Evolutionary conservation across 768 basidiomycete species (phyloP).

Genomic region (Leucogyrophana mollusca): DNA sequence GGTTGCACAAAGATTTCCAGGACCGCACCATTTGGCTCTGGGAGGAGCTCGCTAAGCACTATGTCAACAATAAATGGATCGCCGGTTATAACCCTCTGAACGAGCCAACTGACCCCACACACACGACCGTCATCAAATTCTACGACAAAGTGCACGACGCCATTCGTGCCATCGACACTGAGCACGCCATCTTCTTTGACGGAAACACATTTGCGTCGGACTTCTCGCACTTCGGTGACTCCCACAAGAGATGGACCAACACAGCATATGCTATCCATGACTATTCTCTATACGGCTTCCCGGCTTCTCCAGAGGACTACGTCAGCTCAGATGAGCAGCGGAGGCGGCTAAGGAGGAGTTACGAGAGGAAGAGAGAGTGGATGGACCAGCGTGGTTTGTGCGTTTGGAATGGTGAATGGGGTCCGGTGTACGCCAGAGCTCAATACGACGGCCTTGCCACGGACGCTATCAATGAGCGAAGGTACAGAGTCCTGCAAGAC

Average conservation of each 20-base stretch:
- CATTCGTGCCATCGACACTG: slow-evolving; percentile 66
- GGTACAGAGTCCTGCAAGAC: slow-evolving; percentile 68
- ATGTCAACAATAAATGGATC: slow-evolving; percentile 77
- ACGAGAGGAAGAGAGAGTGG: slow-evolving; percentile 75
- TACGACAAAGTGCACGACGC: slow-evolving; percentile 68
- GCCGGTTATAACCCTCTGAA: slow-evolving; percentile 87
- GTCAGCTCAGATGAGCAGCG: slow-evolving; percentile 51
- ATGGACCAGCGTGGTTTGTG: slow-evolving; percentile 66
- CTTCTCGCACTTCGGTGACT: slow-evolving; percentile 70
- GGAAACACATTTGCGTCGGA: slow-evolving; percentile 83
- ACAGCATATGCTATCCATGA: slow-evolving; percentile 73
- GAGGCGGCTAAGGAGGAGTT: slow-evolving; percentile 50
- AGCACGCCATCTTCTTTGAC: slow-evolving; percentile 79
- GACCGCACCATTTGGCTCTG: slow-evolving; percentile 78
- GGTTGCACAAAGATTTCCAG: slow-evolving; percentile 84
- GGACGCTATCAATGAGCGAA: slow-evolving; percentile 61
- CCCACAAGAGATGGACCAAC: slow-evolving; percentile 63
- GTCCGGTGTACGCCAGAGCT: slow-evolving; percentile 73
- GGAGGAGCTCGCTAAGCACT: slow-evolving; percentile 72
- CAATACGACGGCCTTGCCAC: slow-evolving; percentile 58
- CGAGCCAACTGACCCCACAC: slow-evolving; percentile 72
- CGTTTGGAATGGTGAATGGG: slow-evolving; percentile 84
- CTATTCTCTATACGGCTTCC: slow-evolving; percentile 62
- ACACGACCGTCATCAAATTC: slow-evolving; percentile 61
- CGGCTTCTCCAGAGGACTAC: slow-evolving; percentile 54